Conservation (phyloP, 345 rosid species). For the Hibiscus trionum region DNA sequence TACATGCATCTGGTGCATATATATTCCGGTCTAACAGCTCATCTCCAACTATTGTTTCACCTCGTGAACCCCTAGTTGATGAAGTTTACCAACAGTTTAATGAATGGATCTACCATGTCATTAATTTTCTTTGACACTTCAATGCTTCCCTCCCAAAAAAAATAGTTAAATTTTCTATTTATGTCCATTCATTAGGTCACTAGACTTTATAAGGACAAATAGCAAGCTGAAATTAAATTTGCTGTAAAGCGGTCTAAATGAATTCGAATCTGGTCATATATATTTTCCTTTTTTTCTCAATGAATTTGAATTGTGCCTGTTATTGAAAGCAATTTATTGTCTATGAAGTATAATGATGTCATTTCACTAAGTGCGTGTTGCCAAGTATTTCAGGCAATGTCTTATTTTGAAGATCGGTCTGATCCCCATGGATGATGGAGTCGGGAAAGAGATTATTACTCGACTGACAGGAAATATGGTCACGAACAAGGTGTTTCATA, state of each 20-base stretch:
- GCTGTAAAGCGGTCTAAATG: conserved; percentile 40
- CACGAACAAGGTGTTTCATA: conserved; percentile 51
- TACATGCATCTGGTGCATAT: conserved; percentile 69
- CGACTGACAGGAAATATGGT: conserved; percentile 64
- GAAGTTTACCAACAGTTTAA: conserved; percentile 76
- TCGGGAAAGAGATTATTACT: conserved; percentile 77
- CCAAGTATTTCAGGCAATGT: conserved; percentile 2
- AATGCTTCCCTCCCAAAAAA: not conserved
- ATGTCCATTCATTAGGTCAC: conserved; percentile 34
- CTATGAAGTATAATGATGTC: no score
- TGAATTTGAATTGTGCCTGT: not conserved
- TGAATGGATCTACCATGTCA: conserved; percentile 77
- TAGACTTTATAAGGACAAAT: conserved; percentile 66
- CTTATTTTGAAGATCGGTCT: conserved; percentile 62
- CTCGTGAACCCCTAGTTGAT: conserved; percentile 56
- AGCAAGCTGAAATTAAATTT: conserved; percentile 79
- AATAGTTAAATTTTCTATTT: conserved; percentile 1
- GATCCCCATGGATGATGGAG: conserved; percentile 32
- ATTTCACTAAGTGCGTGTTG: no score
- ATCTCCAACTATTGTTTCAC: conserved; percentile 34
- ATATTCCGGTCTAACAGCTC: conserved; percentile 60
- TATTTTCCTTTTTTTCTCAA: not conserved
- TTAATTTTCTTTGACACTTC: not conserved
- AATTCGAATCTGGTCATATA: not conserved
- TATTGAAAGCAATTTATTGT: not conserved